phyloP scores from a whole-genome alignment of 1,284 basidiomycete species.

The Limonomyces culmigenus region DNA sequence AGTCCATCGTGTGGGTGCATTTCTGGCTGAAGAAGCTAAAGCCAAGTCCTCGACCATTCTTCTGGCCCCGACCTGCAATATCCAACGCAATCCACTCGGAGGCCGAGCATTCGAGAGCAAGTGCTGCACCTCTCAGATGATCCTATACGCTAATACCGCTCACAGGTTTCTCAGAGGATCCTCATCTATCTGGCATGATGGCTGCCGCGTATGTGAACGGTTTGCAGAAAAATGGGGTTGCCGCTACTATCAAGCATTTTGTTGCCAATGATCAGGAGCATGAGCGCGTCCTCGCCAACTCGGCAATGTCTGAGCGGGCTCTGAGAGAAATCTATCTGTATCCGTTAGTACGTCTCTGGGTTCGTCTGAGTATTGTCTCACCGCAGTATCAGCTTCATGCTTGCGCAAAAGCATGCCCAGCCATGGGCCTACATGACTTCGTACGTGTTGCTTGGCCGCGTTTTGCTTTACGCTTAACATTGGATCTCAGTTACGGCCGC shows the following conservation, averaged over 20 bases:
- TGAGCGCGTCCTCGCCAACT: slow-evolving; percentile 47
- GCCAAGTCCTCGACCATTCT: slow-evolving; percentile 51
- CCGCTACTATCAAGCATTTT: slow-evolving; percentile 59
- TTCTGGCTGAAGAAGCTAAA: slow-evolving; percentile 58
- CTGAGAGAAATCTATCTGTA: slow-evolving; percentile 66
- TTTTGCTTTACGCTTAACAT: neutral
- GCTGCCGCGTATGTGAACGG: slow-evolving; percentile 61
- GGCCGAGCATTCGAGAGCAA: slow-evolving; percentile 64
- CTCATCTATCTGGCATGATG: slow-evolving; percentile 40
- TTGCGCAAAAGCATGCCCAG: slow-evolving; percentile 53
- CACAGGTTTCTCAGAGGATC: slow-evolving; percentile 80
- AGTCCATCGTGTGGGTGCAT: slow-evolving; percentile 43
- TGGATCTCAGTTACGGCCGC: slow-evolving; percentile 46
- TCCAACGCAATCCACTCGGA: slow-evolving; percentile 60
- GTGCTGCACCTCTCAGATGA: too few species aligned
- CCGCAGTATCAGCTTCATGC: slow-evolving; percentile 53
- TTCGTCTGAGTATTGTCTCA: neutral
- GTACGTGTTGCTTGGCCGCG: slow-evolving; percentile 20
- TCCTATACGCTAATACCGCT: too few species aligned
- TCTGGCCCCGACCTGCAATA: slow-evolving; percentile 68
- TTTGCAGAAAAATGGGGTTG: slow-evolving; percentile 54
- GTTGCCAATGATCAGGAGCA: slow-evolving; percentile 61
- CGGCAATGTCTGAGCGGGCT: slow-evolving; percentile 45
- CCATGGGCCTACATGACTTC: slow-evolving; percentile 64
- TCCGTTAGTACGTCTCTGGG: slow-evolving; percentile 8